These are phyloP conservation scores for Arthrobotrys iridis DNA, from an alignment of 2,329 filamentous ascomycete species.

Conservation along the genomic window DNA sequence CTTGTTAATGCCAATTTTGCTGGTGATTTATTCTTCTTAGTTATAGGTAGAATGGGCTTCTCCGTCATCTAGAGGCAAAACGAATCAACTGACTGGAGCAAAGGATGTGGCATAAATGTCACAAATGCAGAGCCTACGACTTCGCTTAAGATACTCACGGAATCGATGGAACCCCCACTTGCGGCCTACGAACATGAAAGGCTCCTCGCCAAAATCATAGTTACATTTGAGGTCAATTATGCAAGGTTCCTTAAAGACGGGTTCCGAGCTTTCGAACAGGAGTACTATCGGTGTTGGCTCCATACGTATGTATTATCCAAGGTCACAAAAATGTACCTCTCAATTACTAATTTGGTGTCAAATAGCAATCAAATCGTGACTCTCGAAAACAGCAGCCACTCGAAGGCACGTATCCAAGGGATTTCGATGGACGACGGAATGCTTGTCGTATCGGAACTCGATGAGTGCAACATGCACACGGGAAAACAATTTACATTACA, in stretches of 20 bases:
- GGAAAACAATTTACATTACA: constrained; percentile 85
- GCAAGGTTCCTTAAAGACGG: constrained; percentile 77
- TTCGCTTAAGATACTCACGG: constrained; percentile 73
- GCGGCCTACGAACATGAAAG: constrained; percentile 76
- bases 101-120: constrained; percentile 76
- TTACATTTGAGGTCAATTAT: constrained; percentile 81
- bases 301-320: constrained; percentile 72
- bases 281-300: constrained; percentile 86
- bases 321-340: neutral
- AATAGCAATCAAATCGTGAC: constrained; percentile 70
- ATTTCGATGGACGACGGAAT: constrained; percentile 94
- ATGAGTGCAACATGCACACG: constrained; percentile 75
- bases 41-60: constrained; percentile 64
- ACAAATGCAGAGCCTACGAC: constrained; percentile 86
- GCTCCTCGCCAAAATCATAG: constrained; percentile 81
- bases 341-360: constrained; percentile 58
- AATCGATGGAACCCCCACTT: constrained; percentile 63
- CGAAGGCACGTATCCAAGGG: constrained; percentile 79
- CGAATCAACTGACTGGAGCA: constrained; percentile 56
- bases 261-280: constrained; percentile 76
- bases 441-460: constrained; percentile 83
- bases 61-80: neutral
- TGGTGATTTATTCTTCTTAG: constrained; percentile 84
- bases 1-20: constrained; percentile 88
- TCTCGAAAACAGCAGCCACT: constrained; percentile 81